Percentiles rank a stretch among this genome's conserved stretches.
These are phyloP conservation scores for Salvia hispanica DNA, from an alignment of 257 asterid species.

Conservation along the genomic window DNA sequence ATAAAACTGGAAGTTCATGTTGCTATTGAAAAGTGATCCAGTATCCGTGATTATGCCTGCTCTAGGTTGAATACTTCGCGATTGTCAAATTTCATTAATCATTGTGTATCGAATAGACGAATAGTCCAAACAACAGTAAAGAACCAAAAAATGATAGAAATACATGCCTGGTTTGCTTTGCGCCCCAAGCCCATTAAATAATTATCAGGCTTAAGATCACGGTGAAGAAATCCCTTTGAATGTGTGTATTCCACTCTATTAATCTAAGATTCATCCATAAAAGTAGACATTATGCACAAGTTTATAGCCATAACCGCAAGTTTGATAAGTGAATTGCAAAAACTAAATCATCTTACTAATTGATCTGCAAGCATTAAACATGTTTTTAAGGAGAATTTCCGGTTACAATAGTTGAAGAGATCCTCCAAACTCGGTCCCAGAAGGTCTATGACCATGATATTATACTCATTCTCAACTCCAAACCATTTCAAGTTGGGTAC, in stretches of 20 bases:
- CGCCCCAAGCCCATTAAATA: slow-evolving; percentile 97
- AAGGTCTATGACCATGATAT: slow-evolving; percentile 92
- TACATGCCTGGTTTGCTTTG: slow-evolving; percentile 89
- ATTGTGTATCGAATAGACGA: slow-evolving; percentile 12
- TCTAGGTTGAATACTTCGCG: background rate
- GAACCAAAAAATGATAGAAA: slow-evolving; percentile 11
- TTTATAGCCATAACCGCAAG: slow-evolving; percentile 26
- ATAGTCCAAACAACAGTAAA: slow-evolving; percentile 9
- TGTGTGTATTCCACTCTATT: slow-evolving; percentile 96
- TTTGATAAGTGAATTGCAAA: slow-evolving; percentile 19
- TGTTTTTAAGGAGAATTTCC: slow-evolving; percentile 79
- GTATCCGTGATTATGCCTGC: background rate
- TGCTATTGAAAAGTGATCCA: background rate
- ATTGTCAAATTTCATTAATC: background rate
- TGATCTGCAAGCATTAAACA: slow-evolving; percentile 95
- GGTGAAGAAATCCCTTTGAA: slow-evolving; percentile 96
- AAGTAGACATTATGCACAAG: slow-evolving; percentile 20
- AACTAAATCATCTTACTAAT: slow-evolving; percentile 53
- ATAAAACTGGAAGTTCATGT: no score
- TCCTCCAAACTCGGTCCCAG: slow-evolving; percentile 96
- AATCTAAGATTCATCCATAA: slow-evolving; percentile 48
- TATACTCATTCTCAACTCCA: slow-evolving; percentile 82
- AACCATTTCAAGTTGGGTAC: slow-evolving; percentile 90
- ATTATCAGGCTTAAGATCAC: slow-evolving; percentile 96
- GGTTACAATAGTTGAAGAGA: slow-evolving; percentile 81